Evolutionary conservation across 768 basidiomycete genomes (phyloP).

Genomic region (Hypsizygus marmoreus): DNA sequence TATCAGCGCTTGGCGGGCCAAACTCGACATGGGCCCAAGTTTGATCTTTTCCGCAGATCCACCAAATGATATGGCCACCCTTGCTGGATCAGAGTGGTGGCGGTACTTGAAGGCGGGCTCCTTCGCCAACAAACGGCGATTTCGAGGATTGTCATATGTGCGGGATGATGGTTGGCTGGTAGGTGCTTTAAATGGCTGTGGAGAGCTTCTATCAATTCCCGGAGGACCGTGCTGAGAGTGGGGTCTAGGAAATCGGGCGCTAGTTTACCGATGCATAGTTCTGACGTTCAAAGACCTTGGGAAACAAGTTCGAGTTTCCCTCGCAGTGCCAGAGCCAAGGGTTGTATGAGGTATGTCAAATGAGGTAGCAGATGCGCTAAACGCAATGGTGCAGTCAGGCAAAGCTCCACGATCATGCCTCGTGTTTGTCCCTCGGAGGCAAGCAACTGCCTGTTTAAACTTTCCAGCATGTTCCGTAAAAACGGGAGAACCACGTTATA

Average conservation of each 20-base stretch:
- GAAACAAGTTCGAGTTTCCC: constrained; percentile 89
- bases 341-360: constrained; percentile 94
- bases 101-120: too few relatives aligned
- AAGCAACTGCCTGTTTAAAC: constrained; percentile 85
- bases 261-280: constrained; percentile 98
- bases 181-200: constrained; percentile 89
- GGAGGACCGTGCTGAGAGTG: constrained; percentile 86
- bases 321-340: constrained; percentile 86
- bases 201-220: constrained; percentile 93
- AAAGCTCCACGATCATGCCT: constrained; percentile 96
- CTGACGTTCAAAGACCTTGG: constrained; percentile 93
- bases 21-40: too few relatives aligned
- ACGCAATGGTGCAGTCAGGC: constrained; percentile 93
- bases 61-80: too few relatives aligned
- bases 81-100: too few relatives aligned
- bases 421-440: constrained; percentile 79
- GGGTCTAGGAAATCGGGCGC: constrained; percentile 98
- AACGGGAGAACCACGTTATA: constrained; percentile 97
- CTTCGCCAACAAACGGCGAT: constrained; percentile 81
- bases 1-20: too few relatives aligned
- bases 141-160: constrained; percentile 95
- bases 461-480: constrained; percentile 96
- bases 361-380: constrained; percentile 95
- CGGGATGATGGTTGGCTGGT: constrained; percentile 85
- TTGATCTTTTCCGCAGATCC: too few relatives aligned